Conservation (phyloP, 257 asterid species). For the Rubia yunnanensis region DNA sequence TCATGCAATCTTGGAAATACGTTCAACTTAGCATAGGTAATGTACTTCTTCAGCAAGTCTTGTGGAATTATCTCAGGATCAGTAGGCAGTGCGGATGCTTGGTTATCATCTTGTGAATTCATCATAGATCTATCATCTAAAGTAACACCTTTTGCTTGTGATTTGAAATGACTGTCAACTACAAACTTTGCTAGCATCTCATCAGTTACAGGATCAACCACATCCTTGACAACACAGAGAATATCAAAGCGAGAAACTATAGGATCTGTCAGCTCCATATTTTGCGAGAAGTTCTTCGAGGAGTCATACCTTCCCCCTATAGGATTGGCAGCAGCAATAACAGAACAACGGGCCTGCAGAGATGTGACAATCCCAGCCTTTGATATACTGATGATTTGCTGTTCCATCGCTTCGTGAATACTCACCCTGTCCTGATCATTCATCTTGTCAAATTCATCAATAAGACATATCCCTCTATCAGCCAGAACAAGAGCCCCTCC, state of each 20-base stretch:
- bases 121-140: constrained; percentile 41
- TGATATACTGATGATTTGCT: constrained; percentile 96
- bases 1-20: constrained; percentile 87
- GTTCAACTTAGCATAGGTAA: constrained; percentile 82
- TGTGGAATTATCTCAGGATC: constrained; percentile 93
- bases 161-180: constrained; percentile 87
- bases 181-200: constrained; percentile 96
- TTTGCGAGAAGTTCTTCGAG: constrained; percentile 78
- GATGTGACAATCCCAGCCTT: constrained; percentile 99
- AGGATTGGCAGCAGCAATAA: constrained; percentile 99
- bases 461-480: constrained; percentile 98
- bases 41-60: constrained; percentile 84
- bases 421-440: constrained; percentile 99
- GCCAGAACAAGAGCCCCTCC: constrained; percentile 99
- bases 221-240: constrained; percentile 96
- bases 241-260: constrained; percentile 89
- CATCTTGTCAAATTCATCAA: constrained; percentile 98
- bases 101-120: constrained; percentile 57
- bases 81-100: constrained; percentile 24
- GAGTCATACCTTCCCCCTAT: constrained; percentile 99
- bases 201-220: constrained; percentile 86
- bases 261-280: constrained; percentile 96
- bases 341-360: constrained; percentile 98
- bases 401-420: constrained; percentile 99
- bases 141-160: constrained; percentile 79